phyloP scores from a whole-genome alignment of 1,284 basidiomycete genomes.

The Malassezia sympodialis region DNA sequence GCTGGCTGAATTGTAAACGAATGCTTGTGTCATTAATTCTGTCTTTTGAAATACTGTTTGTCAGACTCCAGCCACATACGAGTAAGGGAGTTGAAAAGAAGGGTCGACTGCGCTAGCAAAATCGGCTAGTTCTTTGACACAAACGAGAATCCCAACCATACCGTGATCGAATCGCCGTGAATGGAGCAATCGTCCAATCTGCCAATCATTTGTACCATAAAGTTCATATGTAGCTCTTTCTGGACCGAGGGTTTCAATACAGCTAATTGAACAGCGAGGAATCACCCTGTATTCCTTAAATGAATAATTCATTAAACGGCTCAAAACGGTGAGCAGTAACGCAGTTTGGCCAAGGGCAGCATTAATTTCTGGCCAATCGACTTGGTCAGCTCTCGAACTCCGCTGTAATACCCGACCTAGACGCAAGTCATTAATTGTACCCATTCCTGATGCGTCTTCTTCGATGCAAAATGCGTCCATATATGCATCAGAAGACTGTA shows the following conservation, averaged over 20 bases:
- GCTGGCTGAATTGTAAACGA: conserved; percentile 75
- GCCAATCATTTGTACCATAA: conserved; percentile 54
- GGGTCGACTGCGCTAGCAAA: conserved; percentile 63
- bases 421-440: conserved; percentile 90
- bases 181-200: conserved; percentile 73
- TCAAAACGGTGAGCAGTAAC: conserved; percentile 75
- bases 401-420: conserved; percentile 70
- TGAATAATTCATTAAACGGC: conserved; percentile 21
- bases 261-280: conserved; percentile 34
- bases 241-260: conserved; percentile 16
- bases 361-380: conserved; percentile 98
- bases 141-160: conserved; percentile 91
- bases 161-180: conserved; percentile 90
- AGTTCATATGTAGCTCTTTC: conserved; percentile 32
- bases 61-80: conserved; percentile 54
- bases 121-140: conserved; percentile 79
- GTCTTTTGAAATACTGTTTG: neutral
- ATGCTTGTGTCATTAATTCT: conserved; percentile 82
- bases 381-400: conserved; percentile 55
- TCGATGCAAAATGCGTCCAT: conserved; percentile 98
- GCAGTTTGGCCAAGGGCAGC: conserved; percentile 95
- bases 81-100: conserved; percentile 68
- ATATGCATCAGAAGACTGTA: conserved; percentile 91
- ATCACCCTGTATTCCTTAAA: conserved; percentile 25
- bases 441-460: conserved; percentile 67